phyloP scores from a whole-genome alignment of 2,329 filamentous ascomycete genomes.

The Decorospora gaudefroyi region DNA sequence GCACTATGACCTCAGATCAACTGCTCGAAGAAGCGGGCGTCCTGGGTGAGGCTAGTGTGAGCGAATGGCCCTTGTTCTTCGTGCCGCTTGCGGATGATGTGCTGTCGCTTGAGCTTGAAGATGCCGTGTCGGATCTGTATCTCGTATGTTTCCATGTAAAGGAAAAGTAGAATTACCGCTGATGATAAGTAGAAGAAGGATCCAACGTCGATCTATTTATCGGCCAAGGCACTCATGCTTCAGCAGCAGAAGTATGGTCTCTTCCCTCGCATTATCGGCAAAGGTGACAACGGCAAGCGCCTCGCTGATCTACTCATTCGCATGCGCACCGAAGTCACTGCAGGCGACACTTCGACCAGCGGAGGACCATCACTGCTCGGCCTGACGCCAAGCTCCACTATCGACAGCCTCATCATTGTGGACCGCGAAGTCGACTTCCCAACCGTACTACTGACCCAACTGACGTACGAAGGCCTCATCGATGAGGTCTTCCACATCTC shows the following conservation, averaged over 20 bases:
- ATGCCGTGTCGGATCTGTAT: slow-evolving; percentile 85
- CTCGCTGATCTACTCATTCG: slow-evolving; percentile 84
- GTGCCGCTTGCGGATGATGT: slow-evolving; percentile 90
- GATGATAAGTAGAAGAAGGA: slow-evolving; percentile 68
- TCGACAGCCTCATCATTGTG: slow-evolving; percentile 91
- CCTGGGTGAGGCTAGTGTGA: slow-evolving; percentile 86
- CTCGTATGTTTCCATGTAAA: slow-evolving; percentile 57
- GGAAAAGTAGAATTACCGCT: slow-evolving; percentile 15
- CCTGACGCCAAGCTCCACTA: slow-evolving; percentile 80
- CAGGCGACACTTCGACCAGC: slow-evolving; percentile 71
- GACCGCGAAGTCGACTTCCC: slow-evolving; percentile 95
- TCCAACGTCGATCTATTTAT: slow-evolving; percentile 83
- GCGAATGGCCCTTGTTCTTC: slow-evolving; percentile 86
- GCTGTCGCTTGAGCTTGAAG: slow-evolving; percentile 85
- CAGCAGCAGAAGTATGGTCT: slow-evolving; percentile 90
- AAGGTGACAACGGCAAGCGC: slow-evolving; percentile 90
- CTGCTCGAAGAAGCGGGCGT: slow-evolving; percentile 92
- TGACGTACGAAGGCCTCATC: slow-evolving; percentile 95
- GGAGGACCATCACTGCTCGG: slow-evolving; percentile 62
- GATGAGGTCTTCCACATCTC: slow-evolving; percentile 92
- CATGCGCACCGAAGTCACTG: slow-evolving; percentile 87
- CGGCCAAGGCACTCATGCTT: slow-evolving; percentile 91
- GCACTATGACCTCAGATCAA: slow-evolving; percentile 88
- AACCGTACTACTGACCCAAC: slow-evolving; percentile 86
- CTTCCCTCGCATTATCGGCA: slow-evolving; percentile 92